Percentiles rank a stretch among this genome's conserved stretches.
Conservation (phyloP, 139 green algal genomes). For the Zygnema cylindricum region DNA sequence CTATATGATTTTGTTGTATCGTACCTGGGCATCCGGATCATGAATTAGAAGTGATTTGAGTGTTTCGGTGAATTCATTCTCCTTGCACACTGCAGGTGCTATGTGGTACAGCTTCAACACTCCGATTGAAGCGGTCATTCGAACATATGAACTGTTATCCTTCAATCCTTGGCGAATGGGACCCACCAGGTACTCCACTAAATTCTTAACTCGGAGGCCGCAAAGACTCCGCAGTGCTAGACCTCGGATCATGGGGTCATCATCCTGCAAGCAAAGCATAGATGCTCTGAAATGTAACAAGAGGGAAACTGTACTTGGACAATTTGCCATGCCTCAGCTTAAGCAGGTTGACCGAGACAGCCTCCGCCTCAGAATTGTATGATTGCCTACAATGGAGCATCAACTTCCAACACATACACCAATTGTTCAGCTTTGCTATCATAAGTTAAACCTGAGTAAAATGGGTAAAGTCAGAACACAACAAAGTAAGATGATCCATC, state of each 20-base stretch:
- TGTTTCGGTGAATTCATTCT: constrained; percentile 66
- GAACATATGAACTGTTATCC: constrained; percentile 87
- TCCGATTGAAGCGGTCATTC: constrained; percentile 87
- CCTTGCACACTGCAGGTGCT: constrained; percentile 62
- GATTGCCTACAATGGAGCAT: too few relatives aligned
- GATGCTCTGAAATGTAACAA: too few relatives aligned
- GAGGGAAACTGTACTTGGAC: too few relatives aligned
- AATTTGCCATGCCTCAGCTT: too few relatives aligned
- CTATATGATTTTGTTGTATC: too few relatives aligned
- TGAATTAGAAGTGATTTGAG: constrained; percentile 74
- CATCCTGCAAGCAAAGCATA: constrained; percentile 70
- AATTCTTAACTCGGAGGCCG: constrained; percentile 86
- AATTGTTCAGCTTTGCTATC: too few relatives aligned
- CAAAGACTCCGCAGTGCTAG: constrained; percentile 90
- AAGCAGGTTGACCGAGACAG: too few relatives aligned
- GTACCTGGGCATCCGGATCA: constrained; percentile 74
- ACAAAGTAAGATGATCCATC: too few relatives aligned
- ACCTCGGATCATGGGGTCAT: constrained; percentile 91
- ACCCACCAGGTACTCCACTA: constrained; percentile 94
- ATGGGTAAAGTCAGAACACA: too few relatives aligned
- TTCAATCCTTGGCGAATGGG: constrained; percentile 42
- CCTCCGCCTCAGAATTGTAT: too few relatives aligned
- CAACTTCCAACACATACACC: too few relatives aligned
- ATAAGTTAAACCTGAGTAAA: too few relatives aligned
- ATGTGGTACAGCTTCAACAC: constrained; percentile 86